Conservation (phyloP, 768 basidiomycete species). For the Favolaschia claudopus region DNA sequence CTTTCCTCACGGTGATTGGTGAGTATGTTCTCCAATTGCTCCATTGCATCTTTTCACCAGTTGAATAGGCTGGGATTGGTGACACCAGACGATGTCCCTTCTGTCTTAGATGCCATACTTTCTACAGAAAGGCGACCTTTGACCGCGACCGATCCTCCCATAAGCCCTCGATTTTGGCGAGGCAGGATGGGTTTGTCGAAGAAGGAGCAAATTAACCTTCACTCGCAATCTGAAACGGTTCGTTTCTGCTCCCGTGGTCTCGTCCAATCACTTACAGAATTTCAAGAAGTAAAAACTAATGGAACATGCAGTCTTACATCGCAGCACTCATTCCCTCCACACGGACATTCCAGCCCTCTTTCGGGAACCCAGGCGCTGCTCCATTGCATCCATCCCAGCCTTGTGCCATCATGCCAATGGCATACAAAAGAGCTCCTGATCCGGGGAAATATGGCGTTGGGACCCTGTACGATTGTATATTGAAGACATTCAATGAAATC, state of each 20-base stretch:
- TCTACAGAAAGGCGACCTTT: constrained; percentile 38
- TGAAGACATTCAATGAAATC: background rate
- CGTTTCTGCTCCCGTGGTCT: too few relatives aligned
- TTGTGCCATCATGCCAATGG: constrained; percentile 63
- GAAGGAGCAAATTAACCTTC: constrained; percentile 58
- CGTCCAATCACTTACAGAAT: too few relatives aligned
- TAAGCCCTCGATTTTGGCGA: constrained; percentile 65
- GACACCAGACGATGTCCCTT: constrained; percentile 61
- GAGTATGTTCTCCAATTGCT: constrained; percentile 25
- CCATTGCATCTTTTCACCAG: background rate
- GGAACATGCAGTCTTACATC: too few relatives aligned
- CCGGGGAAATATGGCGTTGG: constrained; percentile 49
- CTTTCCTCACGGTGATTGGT: constrained; percentile 81
- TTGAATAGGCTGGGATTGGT: constrained; percentile 68
- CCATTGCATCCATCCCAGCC: constrained; percentile 67
- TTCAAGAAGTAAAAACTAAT: too few relatives aligned
- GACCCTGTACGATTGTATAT: constrained; percentile 47
- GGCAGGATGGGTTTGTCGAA: constrained; percentile 74
- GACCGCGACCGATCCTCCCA: constrained; percentile 39
- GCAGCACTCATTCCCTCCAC: too few relatives aligned
- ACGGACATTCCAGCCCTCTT: constrained; percentile 64
- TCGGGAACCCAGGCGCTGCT: too few relatives aligned
- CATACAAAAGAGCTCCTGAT: constrained; percentile 68
- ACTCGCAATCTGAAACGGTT: too few relatives aligned
- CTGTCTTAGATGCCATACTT: constrained; percentile 56